Evolutionary conservation across 768 basidiomycete species (phyloP), one percentile per base, ranked within the genome.

Genomic region (Cystoderma amianthinum): DNA sequence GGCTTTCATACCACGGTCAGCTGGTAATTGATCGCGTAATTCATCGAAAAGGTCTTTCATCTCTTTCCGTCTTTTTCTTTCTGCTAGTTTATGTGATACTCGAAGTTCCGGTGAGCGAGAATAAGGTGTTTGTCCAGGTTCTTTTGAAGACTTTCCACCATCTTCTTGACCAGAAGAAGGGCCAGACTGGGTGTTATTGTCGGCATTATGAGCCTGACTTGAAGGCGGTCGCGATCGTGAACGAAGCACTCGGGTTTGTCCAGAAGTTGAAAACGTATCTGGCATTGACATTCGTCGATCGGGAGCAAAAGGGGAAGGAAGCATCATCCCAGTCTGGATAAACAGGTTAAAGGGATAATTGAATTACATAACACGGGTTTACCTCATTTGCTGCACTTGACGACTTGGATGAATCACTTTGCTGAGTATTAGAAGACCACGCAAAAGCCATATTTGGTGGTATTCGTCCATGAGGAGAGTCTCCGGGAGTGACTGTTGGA

Each of bases 31-130:
- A 60, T 96, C 94, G 44, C 92, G 76, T 48, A 99, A 65, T 59
- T 99, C 96, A 51, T 99, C 96, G 56, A 98, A 98, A 33, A 99
- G 61, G 45, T 97, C 94, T 59, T 96, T 96, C 96, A 99, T 99
- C 65, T 99, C 96, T 64, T 95, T 97, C 62, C 96, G 74, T 51
- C 96, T 68, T 63, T 98, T 97, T 46, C 96, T 72, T 65, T 99
- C 96, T 2, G 96, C 96, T 21, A 99, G 77, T 57, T 99, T 99
- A 65, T 99, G 96, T 2, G 89, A 92, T 22, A 97, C 82, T 40
- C 94, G 78, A 32, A 99, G 70, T 60, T 98, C 96, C 5, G 95
- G 95, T 0, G 88, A 92, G 44, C 95, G 85, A 41, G 93, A 93
- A 62, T 97, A 99, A 3, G 94, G 94, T 10, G 90, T 89, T 24